phyloP scores from a whole-genome alignment of 2,329 filamentous ascomycete genomes.

The Talaromyces sp. region DNA sequence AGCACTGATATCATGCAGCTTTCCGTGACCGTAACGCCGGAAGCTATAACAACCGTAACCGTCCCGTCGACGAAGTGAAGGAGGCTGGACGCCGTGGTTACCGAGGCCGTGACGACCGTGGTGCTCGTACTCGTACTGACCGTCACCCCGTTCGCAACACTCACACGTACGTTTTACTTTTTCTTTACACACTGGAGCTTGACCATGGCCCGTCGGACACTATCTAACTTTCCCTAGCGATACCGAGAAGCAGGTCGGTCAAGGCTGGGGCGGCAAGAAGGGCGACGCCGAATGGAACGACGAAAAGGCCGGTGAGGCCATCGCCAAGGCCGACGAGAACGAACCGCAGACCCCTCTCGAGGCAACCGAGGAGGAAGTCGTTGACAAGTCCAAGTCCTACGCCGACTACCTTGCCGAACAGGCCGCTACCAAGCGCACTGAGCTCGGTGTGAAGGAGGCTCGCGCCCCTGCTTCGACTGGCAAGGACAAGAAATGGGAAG shows the following conservation, averaged over 20 bases:
- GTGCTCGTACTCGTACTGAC: slow-evolving; percentile 50
- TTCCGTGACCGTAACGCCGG: slow-evolving; percentile 86
- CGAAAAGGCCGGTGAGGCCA: slow-evolving; percentile 83
- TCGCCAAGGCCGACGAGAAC: slow-evolving; percentile 79
- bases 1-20: slow-evolving; percentile 47
- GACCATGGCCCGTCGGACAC: neutral
- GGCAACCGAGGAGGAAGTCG: slow-evolving; percentile 42
- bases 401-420: slow-evolving; percentile 76
- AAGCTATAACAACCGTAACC: slow-evolving; percentile 72
- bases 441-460: slow-evolving; percentile 59
- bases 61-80: slow-evolving; percentile 65
- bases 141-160: slow-evolving; percentile 55
- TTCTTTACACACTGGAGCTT: neutral
- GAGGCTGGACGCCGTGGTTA: slow-evolving; percentile 39
- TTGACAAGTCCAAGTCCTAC: slow-evolving; percentile 88
- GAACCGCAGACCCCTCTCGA: slow-evolving; percentile 52
- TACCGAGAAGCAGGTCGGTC: slow-evolving; percentile 53
- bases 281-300: slow-evolving; percentile 82
- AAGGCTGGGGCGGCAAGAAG: slow-evolving; percentile 81
- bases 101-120: slow-evolving; percentile 57
- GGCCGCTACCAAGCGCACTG: slow-evolving; percentile 68
- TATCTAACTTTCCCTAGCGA: slow-evolving; percentile 22
- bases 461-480: slow-evolving; percentile 90
- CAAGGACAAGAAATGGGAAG: slow-evolving; percentile 92
- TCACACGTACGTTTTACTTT: slow-evolving; percentile 49